A percentile compares a stretch with the other conserved stretches of the same genome.
Evolutionary conservation across 805 yeast genomes (phyloP).

Genomic region (Starmerella geochares): DNA sequence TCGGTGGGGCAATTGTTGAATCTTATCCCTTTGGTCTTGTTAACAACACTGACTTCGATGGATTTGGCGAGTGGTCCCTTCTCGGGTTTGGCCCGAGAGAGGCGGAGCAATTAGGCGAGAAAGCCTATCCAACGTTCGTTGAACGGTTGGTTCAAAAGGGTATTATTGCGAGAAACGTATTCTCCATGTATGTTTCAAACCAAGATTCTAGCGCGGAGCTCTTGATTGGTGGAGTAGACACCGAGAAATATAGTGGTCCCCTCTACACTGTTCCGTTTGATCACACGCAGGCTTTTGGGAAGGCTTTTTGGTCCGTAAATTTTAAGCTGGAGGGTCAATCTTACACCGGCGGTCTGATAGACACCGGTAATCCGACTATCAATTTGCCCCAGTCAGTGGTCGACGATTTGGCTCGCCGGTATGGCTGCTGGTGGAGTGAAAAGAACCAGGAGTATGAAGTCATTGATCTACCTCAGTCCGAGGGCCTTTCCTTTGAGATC

Average conservation of each 20-base stretch:
- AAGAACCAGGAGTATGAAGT: background rate
- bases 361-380: slow-evolving; percentile 44
- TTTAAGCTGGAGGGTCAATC: slow-evolving; percentile 4
- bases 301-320: slow-evolving; percentile 5
- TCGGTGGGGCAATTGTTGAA: slow-evolving; percentile 45
- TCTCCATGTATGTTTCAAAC: slow-evolving; percentile 36
- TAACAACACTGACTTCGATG: slow-evolving; percentile 47
- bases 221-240: slow-evolving; percentile 37
- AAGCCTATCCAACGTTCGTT: slow-evolving; percentile 25
- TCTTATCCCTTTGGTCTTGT: slow-evolving; percentile 60
- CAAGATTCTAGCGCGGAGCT: slow-evolving; percentile 28
- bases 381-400: slow-evolving; percentile 34
- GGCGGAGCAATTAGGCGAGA: slow-evolving; percentile 25
- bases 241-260: slow-evolving; percentile 34
- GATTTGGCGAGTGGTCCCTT: slow-evolving; percentile 16
- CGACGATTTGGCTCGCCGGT: slow-evolving; percentile 10
- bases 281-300: background rate
- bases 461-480: background rate
- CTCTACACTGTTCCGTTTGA: slow-evolving; percentile 30
- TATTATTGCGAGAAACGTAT: slow-evolving; percentile 33
- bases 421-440: slow-evolving; percentile 5
- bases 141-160: slow-evolving; percentile 32
- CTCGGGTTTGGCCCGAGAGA: slow-evolving; percentile 31
- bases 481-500: slow-evolving; percentile 8
- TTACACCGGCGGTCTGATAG: slow-evolving; percentile 31